These are phyloP conservation scores for Xerocomus brunneocitrinus DNA, from an alignment of 768 basidiomycete species.

Conservation along the genomic window DNA sequence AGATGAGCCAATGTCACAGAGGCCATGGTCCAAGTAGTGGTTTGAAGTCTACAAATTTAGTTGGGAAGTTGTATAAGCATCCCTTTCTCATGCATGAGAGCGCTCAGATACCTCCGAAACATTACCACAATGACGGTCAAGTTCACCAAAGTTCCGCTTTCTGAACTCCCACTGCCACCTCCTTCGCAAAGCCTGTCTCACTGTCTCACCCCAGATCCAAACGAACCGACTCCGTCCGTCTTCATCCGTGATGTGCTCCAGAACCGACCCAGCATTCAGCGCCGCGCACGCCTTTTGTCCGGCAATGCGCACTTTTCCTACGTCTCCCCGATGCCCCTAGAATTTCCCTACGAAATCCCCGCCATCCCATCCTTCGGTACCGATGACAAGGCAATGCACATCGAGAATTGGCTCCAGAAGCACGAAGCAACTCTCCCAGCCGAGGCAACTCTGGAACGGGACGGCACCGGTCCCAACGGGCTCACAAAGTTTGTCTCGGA, in stretches of 20 bases:
- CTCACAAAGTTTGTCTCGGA: conserved; percentile 48
- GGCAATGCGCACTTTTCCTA: conserved; percentile 68
- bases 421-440: conserved; percentile 52
- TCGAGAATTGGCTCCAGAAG: conserved; percentile 72
- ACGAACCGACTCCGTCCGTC: conserved; percentile 44
- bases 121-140: conserved; percentile 13
- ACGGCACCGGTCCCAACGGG: conserved; percentile 1
- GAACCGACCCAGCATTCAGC: conserved; percentile 58
- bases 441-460: not conserved
- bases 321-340: conserved; percentile 74
- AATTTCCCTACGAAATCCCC: conserved; percentile 79
- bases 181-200: conserved; percentile 37
- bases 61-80: too few relatives aligned
- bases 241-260: conserved; percentile 50
- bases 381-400: conserved; percentile 54
- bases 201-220: conserved; percentile 58
- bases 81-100: conserved; percentile 12
- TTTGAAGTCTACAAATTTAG: too few relatives aligned
- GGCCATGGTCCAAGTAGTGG: too few relatives aligned
- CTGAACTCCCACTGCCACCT: conserved; percentile 45
- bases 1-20: not conserved
- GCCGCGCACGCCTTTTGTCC: conserved; percentile 59
- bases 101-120: conserved; percentile 4
- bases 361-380: conserved; percentile 44
- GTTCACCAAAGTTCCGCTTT: conserved; percentile 34